Evolutionary conservation across 495 filamentous ascomycete species (phyloP).

Genomic region (Opeltia flavorubescens): DNA sequence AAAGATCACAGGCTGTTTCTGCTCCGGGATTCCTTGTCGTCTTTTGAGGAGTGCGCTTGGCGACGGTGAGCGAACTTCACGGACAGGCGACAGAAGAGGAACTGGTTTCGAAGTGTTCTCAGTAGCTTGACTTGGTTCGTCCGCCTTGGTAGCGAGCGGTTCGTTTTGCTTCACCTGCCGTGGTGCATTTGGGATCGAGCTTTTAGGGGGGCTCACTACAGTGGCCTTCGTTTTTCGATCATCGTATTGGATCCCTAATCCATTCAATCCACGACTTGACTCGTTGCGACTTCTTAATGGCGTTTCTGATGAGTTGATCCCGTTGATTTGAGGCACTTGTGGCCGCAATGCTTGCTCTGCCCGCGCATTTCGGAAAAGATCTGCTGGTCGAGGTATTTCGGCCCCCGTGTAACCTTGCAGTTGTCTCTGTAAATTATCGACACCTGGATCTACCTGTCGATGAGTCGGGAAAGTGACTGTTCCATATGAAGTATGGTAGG

Average conservation of each 20-base stretch:
- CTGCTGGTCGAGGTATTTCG: not conserved
- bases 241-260: conserved; percentile 14
- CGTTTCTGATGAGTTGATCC: conserved; percentile 23
- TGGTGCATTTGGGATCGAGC: conserved; percentile 12
- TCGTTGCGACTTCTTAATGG: conserved; percentile 21
- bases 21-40: not conserved
- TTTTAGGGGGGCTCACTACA: conserved; percentile 17
- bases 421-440: not conserved
- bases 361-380: not conserved
- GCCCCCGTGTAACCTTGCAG: not conserved
- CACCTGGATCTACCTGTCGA: not conserved
- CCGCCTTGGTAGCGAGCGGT: conserved; percentile 2
- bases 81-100: conserved; percentile 31
- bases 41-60: conserved; percentile 21
- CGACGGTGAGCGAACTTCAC: conserved; percentile 31
- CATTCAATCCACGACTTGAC: conserved; percentile 20
- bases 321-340: conserved; percentile 34
- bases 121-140: not conserved
- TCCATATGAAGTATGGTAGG: too few species aligned
- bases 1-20: not conserved
- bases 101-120: conserved; percentile 9
- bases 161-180: conserved; percentile 4
- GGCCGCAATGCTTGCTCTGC: conserved; percentile 21
- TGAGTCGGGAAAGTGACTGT: not conserved
- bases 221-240: conserved; percentile 28